These are phyloP conservation scores for Beauveria varroae DNA, from an alignment of 2,329 filamentous ascomycete genomes.

Conservation along the genomic window DNA sequence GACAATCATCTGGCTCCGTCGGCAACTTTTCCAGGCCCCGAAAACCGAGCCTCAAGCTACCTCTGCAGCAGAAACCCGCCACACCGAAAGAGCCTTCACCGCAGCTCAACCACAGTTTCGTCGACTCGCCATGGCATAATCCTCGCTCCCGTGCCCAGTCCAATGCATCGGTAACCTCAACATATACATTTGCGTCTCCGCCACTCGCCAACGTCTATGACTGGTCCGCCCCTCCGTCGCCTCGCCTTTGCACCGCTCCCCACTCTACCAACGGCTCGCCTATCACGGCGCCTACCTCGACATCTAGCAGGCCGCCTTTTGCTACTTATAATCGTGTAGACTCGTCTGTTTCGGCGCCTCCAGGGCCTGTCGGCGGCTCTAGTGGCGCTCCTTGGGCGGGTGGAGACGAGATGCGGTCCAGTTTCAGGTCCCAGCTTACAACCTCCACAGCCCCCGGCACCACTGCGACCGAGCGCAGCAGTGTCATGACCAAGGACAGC, in stretches of 20 bases:
- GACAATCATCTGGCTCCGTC: slow-evolving; percentile 32
- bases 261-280: slow-evolving; percentile 21
- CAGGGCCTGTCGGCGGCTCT: slow-evolving; percentile 25
- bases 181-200: slow-evolving; percentile 38
- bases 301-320: slow-evolving; percentile 23
- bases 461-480: slow-evolving; percentile 71
- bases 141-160: slow-evolving; percentile 37
- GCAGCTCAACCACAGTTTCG: slow-evolving; percentile 14
- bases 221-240: slow-evolving; percentile 1
- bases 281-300: slow-evolving; percentile 23
- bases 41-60: slow-evolving; percentile 43
- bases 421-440: slow-evolving; percentile 49
- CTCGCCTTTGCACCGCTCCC: slow-evolving; percentile 8
- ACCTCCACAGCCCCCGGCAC: slow-evolving; percentile 51
- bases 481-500: slow-evolving; percentile 71
- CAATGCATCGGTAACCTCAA: slow-evolving; percentile 39
- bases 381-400: slow-evolving; percentile 38
- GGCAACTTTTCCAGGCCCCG: slow-evolving; percentile 55
- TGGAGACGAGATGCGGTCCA: slow-evolving; percentile 46
- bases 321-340: slow-evolving; percentile 23
- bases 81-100: slow-evolving; percentile 1
- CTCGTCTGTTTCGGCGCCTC: slow-evolving; percentile 31
- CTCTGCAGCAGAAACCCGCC: slow-evolving; percentile 11
- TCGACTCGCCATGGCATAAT: slow-evolving; percentile 29
- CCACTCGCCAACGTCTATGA: slow-evolving; percentile 17